phyloP scores from a whole-genome alignment of 176 grass and related monocot genomes.

The Typha latifolia region DNA sequence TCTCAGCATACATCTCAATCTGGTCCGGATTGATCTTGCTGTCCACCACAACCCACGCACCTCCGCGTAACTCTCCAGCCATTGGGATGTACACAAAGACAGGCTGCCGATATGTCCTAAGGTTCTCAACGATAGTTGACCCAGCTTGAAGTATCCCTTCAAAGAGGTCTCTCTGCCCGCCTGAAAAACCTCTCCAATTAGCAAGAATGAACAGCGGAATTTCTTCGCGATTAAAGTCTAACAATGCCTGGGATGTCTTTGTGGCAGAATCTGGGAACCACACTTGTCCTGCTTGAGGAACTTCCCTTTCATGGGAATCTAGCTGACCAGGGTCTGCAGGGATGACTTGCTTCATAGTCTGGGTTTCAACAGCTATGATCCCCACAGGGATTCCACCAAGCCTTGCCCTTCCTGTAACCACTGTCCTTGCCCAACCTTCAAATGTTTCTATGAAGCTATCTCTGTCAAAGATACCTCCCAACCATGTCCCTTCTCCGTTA shows the following conservation, averaged over 20 bases:
- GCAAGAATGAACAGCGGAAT: constrained; percentile 96
- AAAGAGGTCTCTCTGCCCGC: constrained; percentile 94
- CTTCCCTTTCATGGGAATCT: constrained; percentile 84
- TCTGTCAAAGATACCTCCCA: constrained; percentile 90
- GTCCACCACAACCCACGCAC: constrained; percentile 98
- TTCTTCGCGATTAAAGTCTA: constrained; percentile 89
- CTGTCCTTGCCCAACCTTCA: constrained; percentile 98
- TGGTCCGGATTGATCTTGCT: constrained; percentile 97
- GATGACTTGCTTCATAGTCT: constrained; percentile 92
- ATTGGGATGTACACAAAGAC: constrained; percentile 96
- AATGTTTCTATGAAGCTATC: constrained; percentile 87
- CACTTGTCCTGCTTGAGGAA: constrained; percentile 95
- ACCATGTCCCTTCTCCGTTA: constrained; percentile 73
- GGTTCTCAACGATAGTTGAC: constrained; percentile 89
- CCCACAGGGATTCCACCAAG: constrained; percentile 94
- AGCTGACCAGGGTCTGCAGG: constrained; percentile 93
- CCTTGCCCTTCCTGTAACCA: constrained; percentile 88
- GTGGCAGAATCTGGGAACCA: constrained; percentile 96
- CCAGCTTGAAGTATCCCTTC: constrained; percentile 99
- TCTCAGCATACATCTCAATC: constrained; percentile 94
- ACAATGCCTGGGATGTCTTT: constrained; percentile 85
- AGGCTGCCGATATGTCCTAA: constrained; percentile 86
- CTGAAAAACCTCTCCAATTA: constrained; percentile 98
- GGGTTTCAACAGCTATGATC: constrained; percentile 89
- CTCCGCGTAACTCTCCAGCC: constrained; percentile 87